Base-by-base conservation (phyloP, 2,329 filamentous ascomycete genomes). In the Chrysosporium queenslandicum region DNA sequence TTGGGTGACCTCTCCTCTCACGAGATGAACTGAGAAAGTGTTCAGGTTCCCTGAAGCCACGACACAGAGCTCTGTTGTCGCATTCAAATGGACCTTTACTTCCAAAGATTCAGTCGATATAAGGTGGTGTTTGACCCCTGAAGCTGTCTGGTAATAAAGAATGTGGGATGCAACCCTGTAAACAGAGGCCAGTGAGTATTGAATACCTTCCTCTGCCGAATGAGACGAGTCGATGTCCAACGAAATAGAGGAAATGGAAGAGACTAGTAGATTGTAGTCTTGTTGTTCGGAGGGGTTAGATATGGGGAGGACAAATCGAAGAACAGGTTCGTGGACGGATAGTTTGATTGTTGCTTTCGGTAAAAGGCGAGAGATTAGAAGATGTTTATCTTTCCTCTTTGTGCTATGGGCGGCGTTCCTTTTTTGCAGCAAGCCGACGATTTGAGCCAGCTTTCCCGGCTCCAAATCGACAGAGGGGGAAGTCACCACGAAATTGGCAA, bases 161-260 rank as follows among this genome's bases (percentile, higher is more conserved):
- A 88, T 81, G 64, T 96, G 89, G 0, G 87, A 86, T 56, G 91
- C 84, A 53, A 97, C 74, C 42, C 92, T 79, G 64, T 94, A 82
- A 2, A 86, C 85, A 0, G 89, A 88, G 12, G 82, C 82, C 0
- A 98, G 72, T 4, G 86, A 87, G 68, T 98, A 98, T 64, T 96
- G 86, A 2, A 89, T 72, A 30, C 94, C 86, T 53, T 86, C 86
- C 32, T 87, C 80, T 0, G 85, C 76, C 2, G 88, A 92, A 69
- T 98, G 92, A n/a, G 89, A 95, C 0, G 92, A 95, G 64, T 98
- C 92, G 45, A 94, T 78, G 62, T 98, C 92, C 20, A 97, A 72
- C 0, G 91, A 94, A 34, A 97, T 81, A 0, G 91, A 95, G 0
- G 94, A 97, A 9, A 95, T 87, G 1, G 89, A 92, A 1, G 88